phyloP scores from a whole-genome alignment of 148 eudicot species.

The Amaranthus cruentus region DNA sequence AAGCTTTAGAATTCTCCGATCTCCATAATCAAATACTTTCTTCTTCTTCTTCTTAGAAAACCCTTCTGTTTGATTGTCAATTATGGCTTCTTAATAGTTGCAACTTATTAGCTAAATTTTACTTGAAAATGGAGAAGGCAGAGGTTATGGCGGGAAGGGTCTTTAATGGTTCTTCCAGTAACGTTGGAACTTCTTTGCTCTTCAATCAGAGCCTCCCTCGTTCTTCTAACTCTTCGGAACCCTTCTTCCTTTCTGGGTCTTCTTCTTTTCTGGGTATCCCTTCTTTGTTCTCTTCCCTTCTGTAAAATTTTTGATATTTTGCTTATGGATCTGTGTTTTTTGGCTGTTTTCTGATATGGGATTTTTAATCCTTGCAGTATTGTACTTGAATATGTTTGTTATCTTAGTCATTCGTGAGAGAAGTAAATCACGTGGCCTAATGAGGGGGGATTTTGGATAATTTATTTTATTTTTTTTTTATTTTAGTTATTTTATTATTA shows the following conservation, averaged over 20 bases:
- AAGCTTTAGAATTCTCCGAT: conserved; percentile 29
- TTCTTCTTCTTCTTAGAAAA: neutral
- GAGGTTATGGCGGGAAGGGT: conserved; percentile 38
- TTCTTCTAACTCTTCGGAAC: conserved; percentile 38
- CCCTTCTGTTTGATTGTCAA: neutral
- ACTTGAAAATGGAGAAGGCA: neutral
- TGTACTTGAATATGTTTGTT: neutral
- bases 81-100: conserved; percentile 26
- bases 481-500: no score
- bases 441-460: no score
- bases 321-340: neutral
- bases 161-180: conserved; percentile 29
- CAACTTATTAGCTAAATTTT: neutral
- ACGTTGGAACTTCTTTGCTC: conserved; percentile 19
- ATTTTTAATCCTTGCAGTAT: neutral
- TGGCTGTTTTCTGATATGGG: neutral
- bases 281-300: conserved; percentile 8
- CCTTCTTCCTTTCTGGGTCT: conserved; percentile 50
- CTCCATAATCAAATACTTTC: neutral
- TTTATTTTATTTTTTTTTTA: no score
- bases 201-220: conserved; percentile 24
- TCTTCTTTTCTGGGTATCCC: conserved; percentile 45
- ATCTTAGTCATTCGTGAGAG: no score
- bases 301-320: neutral
- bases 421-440: no score